phyloP scores from a whole-genome alignment of 2,329 filamentous ascomycete genomes.

The Colletotrichum sp. region DNA sequence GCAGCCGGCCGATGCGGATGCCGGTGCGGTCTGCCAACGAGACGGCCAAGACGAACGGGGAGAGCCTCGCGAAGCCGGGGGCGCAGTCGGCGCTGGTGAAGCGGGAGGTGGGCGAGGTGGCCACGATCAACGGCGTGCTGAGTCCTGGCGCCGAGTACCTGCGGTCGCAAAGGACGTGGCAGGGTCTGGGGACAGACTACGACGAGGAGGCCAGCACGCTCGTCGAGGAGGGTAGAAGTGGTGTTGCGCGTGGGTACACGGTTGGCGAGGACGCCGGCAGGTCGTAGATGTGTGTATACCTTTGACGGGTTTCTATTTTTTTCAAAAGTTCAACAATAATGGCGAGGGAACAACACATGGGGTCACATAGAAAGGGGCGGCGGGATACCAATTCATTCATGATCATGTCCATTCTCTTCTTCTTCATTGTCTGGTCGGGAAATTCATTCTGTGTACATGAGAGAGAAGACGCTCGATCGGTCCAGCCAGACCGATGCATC shows the following conservation, averaged over 20 bases:
- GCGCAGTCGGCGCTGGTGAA: slow-evolving; percentile 59
- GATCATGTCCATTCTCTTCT: neutral
- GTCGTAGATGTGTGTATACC: neutral
- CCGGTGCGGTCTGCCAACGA: slow-evolving; percentile 31
- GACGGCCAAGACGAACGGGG: slow-evolving; percentile 18
- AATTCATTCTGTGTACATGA: neutral
- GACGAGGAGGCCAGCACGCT: slow-evolving; percentile 65
- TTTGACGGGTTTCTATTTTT: neutral
- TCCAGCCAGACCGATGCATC: neutral
- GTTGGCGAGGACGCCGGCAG: slow-evolving; percentile 62
- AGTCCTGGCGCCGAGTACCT: slow-evolving; percentile 92
- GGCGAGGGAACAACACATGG: neutral
- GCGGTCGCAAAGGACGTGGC: slow-evolving; percentile 84
- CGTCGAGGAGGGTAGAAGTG: slow-evolving; percentile 84
- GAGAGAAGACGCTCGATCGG: neutral
- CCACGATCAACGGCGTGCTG: slow-evolving; percentile 82
- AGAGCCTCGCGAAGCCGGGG: slow-evolving; percentile 24
- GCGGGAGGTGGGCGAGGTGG: slow-evolving; percentile 69
- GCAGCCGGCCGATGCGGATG: slow-evolving; percentile 74
- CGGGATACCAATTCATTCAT: neutral
- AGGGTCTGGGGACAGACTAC: slow-evolving; percentile 88
- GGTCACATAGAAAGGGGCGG: neutral
- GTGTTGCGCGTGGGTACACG: slow-evolving; percentile 87
- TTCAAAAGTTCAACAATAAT: neutral
- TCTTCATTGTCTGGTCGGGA: neutral